A percentile compares a stretch with the other conserved stretches of the same genome.
These are phyloP conservation scores for Coemansia sp. DNA, from an alignment of 192 early-diverging fungal species.

Conservation along the genomic window DNA sequence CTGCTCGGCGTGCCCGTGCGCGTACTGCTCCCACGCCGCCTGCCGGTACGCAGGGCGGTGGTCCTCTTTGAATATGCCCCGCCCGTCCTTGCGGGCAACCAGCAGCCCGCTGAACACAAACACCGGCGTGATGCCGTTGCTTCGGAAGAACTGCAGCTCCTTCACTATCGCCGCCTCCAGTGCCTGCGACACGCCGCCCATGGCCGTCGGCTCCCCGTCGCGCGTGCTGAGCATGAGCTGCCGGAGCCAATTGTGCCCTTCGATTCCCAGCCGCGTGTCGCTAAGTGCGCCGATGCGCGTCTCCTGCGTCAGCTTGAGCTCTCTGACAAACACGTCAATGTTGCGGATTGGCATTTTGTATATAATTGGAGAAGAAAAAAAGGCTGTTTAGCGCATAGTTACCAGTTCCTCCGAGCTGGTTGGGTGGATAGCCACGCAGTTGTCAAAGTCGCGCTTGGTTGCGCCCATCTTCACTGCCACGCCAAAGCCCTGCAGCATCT, in stretches of 20 bases:
- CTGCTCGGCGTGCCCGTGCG: conserved; percentile 57
- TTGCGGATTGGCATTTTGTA: conserved; percentile 47
- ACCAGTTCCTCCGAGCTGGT: conserved; percentile 96
- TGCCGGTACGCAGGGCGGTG: conserved; percentile 58
- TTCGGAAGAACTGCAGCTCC: conserved; percentile 60
- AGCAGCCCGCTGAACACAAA: conserved; percentile 76
- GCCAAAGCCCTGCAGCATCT: conserved; percentile 93
- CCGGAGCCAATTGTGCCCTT: conserved; percentile 77
- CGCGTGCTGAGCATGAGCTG: conserved; percentile 58
- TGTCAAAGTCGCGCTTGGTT: conserved; percentile 97
- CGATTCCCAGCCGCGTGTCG: conserved; percentile 72
- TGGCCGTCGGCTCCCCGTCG: conserved; percentile 59
- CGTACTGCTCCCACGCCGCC: conserved; percentile 68
- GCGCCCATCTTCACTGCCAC: conserved; percentile 99
- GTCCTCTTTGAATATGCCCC: conserved; percentile 66
- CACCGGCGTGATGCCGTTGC: conserved; percentile 65
- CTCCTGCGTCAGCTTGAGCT: conserved; percentile 60
- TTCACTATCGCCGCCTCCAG: conserved; percentile 61
- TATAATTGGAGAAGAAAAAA: neutral
- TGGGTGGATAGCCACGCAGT: conserved; percentile 94
- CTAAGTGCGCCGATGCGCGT: conserved; percentile 58
- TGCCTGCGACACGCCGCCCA: conserved; percentile 65
- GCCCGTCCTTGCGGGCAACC: conserved; percentile 64
- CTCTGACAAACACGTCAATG: conserved; percentile 48
- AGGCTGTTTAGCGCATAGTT: conserved; percentile 48